Conservation (phyloP, 768 basidiomycete genomes). For the Rhizopogon salebrosus region DNA sequence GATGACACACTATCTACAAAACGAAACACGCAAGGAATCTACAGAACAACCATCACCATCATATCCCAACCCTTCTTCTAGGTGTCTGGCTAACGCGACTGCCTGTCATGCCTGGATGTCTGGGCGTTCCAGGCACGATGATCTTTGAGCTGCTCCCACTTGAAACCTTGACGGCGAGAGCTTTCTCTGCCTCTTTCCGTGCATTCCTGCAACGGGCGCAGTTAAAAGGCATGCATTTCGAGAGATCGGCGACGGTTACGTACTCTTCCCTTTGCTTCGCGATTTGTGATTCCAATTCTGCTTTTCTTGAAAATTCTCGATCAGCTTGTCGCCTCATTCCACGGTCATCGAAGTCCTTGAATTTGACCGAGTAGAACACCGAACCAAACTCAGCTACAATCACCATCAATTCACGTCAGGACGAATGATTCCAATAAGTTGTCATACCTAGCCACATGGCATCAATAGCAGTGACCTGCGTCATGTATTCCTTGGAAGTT, state of each 20-base stretch:
- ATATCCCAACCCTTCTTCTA: constrained; percentile 67
- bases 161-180: constrained; percentile 47
- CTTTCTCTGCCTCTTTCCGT: constrained; percentile 58
- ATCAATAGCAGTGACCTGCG: constrained; percentile 96
- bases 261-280: constrained; percentile 74
- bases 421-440: background rate
- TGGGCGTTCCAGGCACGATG: constrained; percentile 77
- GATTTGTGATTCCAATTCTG: constrained; percentile 91
- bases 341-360: constrained; percentile 94
- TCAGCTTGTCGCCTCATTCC: constrained; percentile 74
- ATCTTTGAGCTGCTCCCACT: constrained; percentile 55
- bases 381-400: constrained; percentile 83
- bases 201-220: constrained; percentile 40
- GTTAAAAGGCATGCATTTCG: background rate
- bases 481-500: constrained; percentile 98
- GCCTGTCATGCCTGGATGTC: constrained; percentile 62
- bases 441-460: constrained; percentile 91
- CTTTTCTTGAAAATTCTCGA: constrained; percentile 86
- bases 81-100: constrained; percentile 72
- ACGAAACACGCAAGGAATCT: background rate
- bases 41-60: constrained; percentile 12
- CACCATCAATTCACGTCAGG: constrained; percentile 5
- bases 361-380: constrained; percentile 96
- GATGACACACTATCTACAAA: background rate
- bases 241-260: constrained; percentile 10